phyloP scores from a whole-genome alignment of 139 green algal species.

The Eudorina sp. region DNA sequence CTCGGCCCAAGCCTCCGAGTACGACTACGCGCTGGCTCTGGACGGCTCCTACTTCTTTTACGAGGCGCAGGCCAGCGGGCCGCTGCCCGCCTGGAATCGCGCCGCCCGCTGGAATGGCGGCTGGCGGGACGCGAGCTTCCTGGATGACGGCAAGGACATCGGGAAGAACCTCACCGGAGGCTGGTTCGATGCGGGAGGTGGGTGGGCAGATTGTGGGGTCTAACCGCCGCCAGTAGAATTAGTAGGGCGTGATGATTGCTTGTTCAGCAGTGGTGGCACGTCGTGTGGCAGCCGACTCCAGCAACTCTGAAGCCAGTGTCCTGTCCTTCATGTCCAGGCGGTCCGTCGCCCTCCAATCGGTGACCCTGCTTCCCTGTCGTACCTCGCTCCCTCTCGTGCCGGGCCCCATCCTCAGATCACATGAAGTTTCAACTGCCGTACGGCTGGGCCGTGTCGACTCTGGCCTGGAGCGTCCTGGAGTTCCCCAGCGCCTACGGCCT shows the following conservation, averaged over 20 bases:
- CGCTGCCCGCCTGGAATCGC: constrained; percentile 18
- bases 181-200: constrained; percentile 75
- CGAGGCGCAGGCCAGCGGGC: neutral
- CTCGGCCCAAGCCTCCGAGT: too few relatives aligned
- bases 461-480: constrained; percentile 46
- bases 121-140: constrained; percentile 16
- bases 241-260: too few relatives aligned
- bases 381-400: too few relatives aligned
- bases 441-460: constrained; percentile 39
- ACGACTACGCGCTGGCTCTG: neutral
- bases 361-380: too few relatives aligned
- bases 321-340: too few relatives aligned
- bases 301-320: too few relatives aligned
- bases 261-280: too few relatives aligned
- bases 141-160: constrained; percentile 50
- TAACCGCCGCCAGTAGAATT: too few relatives aligned
- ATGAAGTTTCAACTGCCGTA: constrained; percentile 48
- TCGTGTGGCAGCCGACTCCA: too few relatives aligned
- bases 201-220: too few relatives aligned
- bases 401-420: too few relatives aligned
- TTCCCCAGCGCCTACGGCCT: constrained; percentile 41
- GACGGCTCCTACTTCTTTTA: constrained; percentile 42
- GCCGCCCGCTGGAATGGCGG: neutral
- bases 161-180: constrained; percentile 63
- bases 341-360: too few relatives aligned